Evolutionary conservation across 306 rosid species (phyloP), one percentile per base, ranked within the genome.

Genomic region (Argentina anserina): DNA sequence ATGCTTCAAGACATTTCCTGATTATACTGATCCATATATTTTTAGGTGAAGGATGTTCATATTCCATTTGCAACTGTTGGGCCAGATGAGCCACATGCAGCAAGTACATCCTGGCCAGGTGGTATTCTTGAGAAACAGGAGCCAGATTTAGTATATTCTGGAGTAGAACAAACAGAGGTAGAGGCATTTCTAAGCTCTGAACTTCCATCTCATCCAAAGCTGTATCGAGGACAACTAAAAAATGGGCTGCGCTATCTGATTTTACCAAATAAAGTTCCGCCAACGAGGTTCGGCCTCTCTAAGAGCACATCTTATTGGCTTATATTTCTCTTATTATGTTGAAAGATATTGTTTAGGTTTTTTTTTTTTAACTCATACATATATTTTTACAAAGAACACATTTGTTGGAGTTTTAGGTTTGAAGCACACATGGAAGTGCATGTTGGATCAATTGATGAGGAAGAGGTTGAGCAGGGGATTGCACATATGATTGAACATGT

Each of bases 401-500:
- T 63, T 52, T 56, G 61, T 42, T 65, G 67, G 84, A 40, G 43
- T 73, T 81, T 77, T 78, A 94, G 99, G 99, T 94, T 94, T 80
- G 99, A 94, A 84, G 99, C 99, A 17, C 99, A 94, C 82, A 83
- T 94, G 96, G 99, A 94, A 86, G 96, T 94, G 67, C 99, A 94
- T 68, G 96, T 78, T 28, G 99, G 99, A 65, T 91, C 99, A 45
- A 94, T 94, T 42, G 96, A 94, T 29, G 99, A 94, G 80, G 97
- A 91, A 78, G 99, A 90, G 26, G 96, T 89, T 66, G 99, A 94
- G 77, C 99, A 94, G 88, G 99, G 99, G 61, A 91, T 94, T 78
- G 96, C 99, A 20, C 99, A 94, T 87, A 94, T 94, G 99, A 94
- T 94, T 79, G 99, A 94, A 75, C 99, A 94, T 78, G 99, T 94